A percentile compares a stretch with the other conserved stretches of the same genome.
Evolutionary conservation across 495 filamentous ascomycete species (phyloP).

Genomic region (Durotheca rogersii): DNA sequence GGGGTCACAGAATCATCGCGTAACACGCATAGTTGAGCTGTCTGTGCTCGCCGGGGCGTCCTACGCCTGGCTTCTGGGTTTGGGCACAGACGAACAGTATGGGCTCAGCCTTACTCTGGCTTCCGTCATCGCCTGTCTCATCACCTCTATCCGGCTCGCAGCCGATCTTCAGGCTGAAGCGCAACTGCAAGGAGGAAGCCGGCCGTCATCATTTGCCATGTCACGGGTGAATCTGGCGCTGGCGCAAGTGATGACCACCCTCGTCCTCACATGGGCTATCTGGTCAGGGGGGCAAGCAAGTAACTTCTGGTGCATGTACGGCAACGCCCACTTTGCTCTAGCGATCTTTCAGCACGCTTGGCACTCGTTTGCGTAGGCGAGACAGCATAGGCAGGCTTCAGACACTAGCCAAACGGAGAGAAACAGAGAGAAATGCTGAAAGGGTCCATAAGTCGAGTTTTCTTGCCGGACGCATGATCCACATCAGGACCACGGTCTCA

Average conservation of each 20-base stretch:
- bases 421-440: too few relatives aligned
- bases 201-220: slow-evolving; percentile 17
- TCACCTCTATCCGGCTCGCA: slow-evolving; percentile 32
- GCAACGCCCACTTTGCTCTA: slow-evolving; percentile 27
- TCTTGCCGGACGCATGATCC: too few relatives aligned
- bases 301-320: slow-evolving; percentile 21
- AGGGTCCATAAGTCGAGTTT: too few relatives aligned
- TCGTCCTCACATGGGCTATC: slow-evolving; percentile 30
- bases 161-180: slow-evolving; percentile 29
- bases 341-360: slow-evolving; percentile 33
- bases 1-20: slow-evolving; percentile 11
- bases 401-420: neutral
- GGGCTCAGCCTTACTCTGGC: slow-evolving; percentile 25
- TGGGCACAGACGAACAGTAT: slow-evolving; percentile 29
- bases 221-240: slow-evolving; percentile 29
- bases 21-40: slow-evolving; percentile 20
- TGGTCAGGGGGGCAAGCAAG: slow-evolving; percentile 24
- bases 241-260: slow-evolving; percentile 22
- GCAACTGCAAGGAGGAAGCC: slow-evolving; percentile 21
- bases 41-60: slow-evolving; percentile 23
- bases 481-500: too few relatives aligned
- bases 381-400: neutral
- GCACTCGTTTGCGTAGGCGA: slow-evolving; percentile 28
- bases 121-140: slow-evolving; percentile 27
- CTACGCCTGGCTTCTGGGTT: slow-evolving; percentile 25